Base-by-base conservation (phyloP, 192 early-diverging fungal species). In the Lunasporangiospora selenospora region DNA sequence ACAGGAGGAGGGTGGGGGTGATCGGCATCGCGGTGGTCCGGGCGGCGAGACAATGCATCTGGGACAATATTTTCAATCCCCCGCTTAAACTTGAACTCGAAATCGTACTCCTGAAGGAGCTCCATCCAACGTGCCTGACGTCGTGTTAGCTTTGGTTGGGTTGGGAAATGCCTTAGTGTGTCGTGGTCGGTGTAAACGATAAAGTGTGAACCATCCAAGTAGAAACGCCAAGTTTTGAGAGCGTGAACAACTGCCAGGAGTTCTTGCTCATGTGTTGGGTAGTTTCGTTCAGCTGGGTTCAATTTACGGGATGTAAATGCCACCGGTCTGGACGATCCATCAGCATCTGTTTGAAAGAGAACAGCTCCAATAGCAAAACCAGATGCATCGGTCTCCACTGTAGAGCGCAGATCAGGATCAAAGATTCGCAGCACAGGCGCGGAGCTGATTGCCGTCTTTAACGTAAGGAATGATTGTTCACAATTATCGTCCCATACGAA, bases 291-390 rank as follows among this genome's bases (percentile, higher is more conserved):
- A 32, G 52, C 62, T 31, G 27, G 7, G 4, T 56, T 58, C 2
- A 69, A 49, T 23, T 69, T 69, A 9, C 59, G 45, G 26, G 53
- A 65, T 34, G 67, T 62, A 42, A 55, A 77, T 5, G 66, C 66
- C 0, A 77, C 43, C 0, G 66, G 58, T 30, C 50, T 50, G 36
- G 36, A n/a, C 2, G 47, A 21, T 3, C 29, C 47, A 43, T 66
- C 53, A 38, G n/a, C n/a, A n/a, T n/a, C n/a, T n/a, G 47, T 38
- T 39, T 66, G 39, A 39, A 30, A 50, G 9, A 66, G 41, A 11
- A 69, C 58, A n/a, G 58, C 66, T 16, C 65, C 56, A 18, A 69
- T 39, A 30, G 58, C 58, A 48, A 54, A 69, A 9, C 45, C 56
- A 38, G 53, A 65, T 8, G 57, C 51, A 37, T 70, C 62, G 16